Base-by-base conservation (phyloP, 305 asterid genomes). In the Coffea humblotiana region DNA sequence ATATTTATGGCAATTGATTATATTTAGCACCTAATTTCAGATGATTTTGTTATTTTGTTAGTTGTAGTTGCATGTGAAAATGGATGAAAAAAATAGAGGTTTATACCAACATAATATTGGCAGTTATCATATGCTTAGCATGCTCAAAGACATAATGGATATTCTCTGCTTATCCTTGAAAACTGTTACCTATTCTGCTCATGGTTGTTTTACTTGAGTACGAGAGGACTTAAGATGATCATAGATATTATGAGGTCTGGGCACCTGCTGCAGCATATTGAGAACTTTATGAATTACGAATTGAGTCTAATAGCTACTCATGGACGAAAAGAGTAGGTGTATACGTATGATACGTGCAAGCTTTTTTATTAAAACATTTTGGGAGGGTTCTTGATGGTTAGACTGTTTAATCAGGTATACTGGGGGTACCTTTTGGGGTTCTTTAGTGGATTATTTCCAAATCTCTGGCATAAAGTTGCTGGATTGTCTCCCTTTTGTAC, bases 11-110 rank as follows among this genome's bases (percentile, higher is more conserved):
- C 48, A n/a, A 21, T 19, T 40, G 37, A 52, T 23, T 77, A 56
- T 69, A 19, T 67, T 49, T 54, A 35, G 35, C 63, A 27, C 27
- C 45, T n/a, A n/a, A 32, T 52, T 19, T 52, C 4, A 16, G 27
- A 51, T 68, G 16, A 67, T 52, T 3, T 14, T 29, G 29, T 29
- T 29, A 29, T 23, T 15, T 49, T 51, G 35, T 37, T 77, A 27
- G 74, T 49, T 49, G 9, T 63, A 15, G 21, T 13, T 76, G 79
- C 29, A 8, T 27, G 23, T 25, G 54, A 61, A n/a, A 71, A 43
- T 47, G n/a, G 75, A 71, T 75, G 13, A 32, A 27, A 51, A n/a
- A 37, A 27, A 27, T 48, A 68, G 72, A 51, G 64, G 64, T 72
- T 72, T 49, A 14, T 6, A 54, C 10, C 47, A 27, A 11, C 77